Evolutionary conservation across 768 basidiomycete species (phyloP).

Genomic region (Rhodosporidiobolus sp.): DNA sequence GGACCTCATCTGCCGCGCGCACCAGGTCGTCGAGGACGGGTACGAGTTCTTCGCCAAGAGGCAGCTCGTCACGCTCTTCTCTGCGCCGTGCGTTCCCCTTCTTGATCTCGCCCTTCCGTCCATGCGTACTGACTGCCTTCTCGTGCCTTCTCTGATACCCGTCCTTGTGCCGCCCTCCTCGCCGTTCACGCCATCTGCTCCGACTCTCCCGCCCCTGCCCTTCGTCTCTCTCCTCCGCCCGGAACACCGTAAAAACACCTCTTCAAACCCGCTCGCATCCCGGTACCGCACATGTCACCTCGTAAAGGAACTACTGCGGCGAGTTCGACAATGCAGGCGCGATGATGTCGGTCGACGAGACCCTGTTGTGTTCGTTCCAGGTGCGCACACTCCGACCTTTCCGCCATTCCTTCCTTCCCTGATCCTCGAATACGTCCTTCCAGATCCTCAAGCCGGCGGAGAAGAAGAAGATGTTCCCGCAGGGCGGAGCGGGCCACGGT

Average conservation of each 20-base stretch:
- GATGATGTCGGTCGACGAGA: slow-evolving; percentile 99
- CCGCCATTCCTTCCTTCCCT: background rate
- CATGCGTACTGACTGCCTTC: background rate
- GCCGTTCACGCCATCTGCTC: background rate
- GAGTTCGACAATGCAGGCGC: slow-evolving; percentile 99
- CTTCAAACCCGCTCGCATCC: no score
- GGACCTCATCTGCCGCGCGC: slow-evolving; percentile 97
- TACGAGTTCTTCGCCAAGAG: slow-evolving; percentile 99
- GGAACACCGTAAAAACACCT: background rate
- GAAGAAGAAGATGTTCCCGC: slow-evolving; percentile 81
- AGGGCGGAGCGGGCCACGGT: slow-evolving; percentile 68
- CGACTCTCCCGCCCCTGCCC: no score
- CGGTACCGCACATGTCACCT: no score
- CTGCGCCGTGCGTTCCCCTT: slow-evolving; percentile 60
- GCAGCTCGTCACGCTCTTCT: slow-evolving; percentile 93
- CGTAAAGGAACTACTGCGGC: slow-evolving; percentile 49
- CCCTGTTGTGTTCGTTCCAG: slow-evolving; percentile 95
- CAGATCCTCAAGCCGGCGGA: slow-evolving; percentile 98
- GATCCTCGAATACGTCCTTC: background rate
- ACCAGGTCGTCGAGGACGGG: slow-evolving; percentile 98
- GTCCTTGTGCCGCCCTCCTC: background rate
- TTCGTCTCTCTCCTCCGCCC: no score
- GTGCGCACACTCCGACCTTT: slow-evolving; percentile 52
- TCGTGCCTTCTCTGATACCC: no score
- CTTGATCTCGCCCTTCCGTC: background rate